phyloP scores from a whole-genome alignment of 2,329 filamentous ascomycete species.

The Pseudogymnoascus sp. region DNA sequence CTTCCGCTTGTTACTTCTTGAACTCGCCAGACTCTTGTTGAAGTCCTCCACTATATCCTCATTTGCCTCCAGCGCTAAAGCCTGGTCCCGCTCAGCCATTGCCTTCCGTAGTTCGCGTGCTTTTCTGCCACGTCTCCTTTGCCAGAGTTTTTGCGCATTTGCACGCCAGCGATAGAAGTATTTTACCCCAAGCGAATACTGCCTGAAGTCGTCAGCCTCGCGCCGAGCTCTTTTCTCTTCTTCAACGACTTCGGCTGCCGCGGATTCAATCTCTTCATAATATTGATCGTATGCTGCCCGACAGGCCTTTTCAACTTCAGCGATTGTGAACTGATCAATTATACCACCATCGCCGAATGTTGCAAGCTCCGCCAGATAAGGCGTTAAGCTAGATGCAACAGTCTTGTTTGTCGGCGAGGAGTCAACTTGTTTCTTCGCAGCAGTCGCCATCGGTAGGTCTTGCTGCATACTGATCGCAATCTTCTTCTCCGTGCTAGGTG shows the following conservation, averaged over 20 bases:
- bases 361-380: not conserved
- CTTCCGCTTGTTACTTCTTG: constrained; percentile 13
- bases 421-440: not conserved
- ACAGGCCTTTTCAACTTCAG: constrained; percentile 15
- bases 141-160: constrained; percentile 17
- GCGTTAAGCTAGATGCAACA: not conserved
- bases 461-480: not conserved
- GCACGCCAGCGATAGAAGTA: constrained; percentile 25
- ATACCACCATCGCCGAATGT: constrained; percentile 23
- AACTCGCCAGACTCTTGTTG: constrained; percentile 9
- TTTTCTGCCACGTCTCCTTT: constrained; percentile 24
- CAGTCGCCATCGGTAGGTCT: not conserved
- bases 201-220: constrained; percentile 18
- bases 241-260: constrained; percentile 15
- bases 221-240: constrained; percentile 18
- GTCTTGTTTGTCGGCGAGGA: not conserved
- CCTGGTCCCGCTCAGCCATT: constrained; percentile 21
- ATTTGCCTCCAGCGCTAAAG: not conserved
- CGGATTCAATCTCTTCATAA: constrained; percentile 17
- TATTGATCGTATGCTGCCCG: not conserved
- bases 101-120: constrained; percentile 22
- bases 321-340: constrained; percentile 26
- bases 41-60: constrained; percentile 26
- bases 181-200: constrained; percentile 22
- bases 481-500: not conserved